Percentiles rank a stretch among this genome's conserved stretches.
Evolutionary conservation across 805 yeast genomes (phyloP).

Genomic region (Kockiozyma suomiensis): DNA sequence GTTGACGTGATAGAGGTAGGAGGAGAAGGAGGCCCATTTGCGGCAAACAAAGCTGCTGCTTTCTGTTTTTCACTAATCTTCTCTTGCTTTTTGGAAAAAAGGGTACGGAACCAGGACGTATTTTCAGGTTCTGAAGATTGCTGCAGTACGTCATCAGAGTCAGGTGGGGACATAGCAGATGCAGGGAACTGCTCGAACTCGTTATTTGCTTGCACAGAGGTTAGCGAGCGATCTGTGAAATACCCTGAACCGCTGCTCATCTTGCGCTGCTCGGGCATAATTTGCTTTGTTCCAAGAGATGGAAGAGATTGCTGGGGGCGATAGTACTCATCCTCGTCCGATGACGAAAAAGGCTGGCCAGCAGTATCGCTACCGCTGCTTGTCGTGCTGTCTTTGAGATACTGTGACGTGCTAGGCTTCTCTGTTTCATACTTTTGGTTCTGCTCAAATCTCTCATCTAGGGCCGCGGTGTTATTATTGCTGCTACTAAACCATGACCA

Average conservation of each 20-base stretch:
- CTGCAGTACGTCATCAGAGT: conserved; percentile 18
- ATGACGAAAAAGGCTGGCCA: conserved; percentile 1
- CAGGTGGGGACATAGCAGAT: conserved; percentile 31
- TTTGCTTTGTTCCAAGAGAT: not conserved
- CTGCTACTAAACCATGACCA: conserved; percentile 18
- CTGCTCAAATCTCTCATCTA: not conserved
- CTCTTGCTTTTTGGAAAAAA: conserved; percentile 22
- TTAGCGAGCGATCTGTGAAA: conserved; percentile 1
- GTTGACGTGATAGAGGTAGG: conserved; percentile 31
- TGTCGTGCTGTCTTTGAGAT: conserved; percentile 2
- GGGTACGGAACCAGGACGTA: conserved; percentile 16
- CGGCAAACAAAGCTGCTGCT: not conserved
- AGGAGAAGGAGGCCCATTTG: conserved; percentile 31
- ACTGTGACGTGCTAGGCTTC: not conserved
- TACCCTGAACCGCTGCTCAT: conserved; percentile 13
- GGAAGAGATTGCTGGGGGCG: conserved; percentile 2
- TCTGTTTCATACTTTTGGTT: not conserved
- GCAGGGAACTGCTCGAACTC: conserved; percentile 33
- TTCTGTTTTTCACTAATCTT: conserved; percentile 7
- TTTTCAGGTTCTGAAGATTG: conserved; percentile 3
- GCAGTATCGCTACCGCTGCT: conserved; percentile 15
- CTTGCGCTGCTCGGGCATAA: not conserved
- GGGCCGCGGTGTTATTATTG: not conserved
- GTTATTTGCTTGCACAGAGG: not conserved
- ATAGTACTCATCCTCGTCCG: conserved; percentile 1